phyloP scores from a whole-genome alignment of 306 rosid genomes.

The Delonix regia region DNA sequence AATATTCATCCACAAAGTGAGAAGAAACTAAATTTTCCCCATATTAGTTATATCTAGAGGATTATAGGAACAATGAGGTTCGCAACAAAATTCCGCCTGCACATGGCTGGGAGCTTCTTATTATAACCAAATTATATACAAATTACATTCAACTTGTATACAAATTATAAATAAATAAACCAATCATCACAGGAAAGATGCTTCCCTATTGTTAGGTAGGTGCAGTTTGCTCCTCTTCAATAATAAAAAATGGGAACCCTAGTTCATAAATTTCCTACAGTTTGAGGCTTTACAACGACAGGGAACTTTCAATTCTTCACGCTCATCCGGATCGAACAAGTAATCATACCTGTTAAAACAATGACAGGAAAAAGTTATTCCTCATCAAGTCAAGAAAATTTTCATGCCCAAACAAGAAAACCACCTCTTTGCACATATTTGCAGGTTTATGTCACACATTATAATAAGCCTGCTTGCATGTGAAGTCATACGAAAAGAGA shows the following conservation, averaged over 20 bases:
- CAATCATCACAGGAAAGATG: conserved; percentile 22
- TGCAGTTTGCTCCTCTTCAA: conserved; percentile 34
- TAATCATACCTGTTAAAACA: conserved; percentile 74
- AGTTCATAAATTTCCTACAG: conserved; percentile 82
- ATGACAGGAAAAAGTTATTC: conserved; percentile 1
- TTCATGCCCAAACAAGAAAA: background rate
- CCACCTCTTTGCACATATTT: background rate
- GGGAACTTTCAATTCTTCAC: conserved; percentile 72
- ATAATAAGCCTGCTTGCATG: conserved; percentile 7
- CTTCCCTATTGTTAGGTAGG: conserved; percentile 37
- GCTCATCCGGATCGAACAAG: conserved; percentile 83
- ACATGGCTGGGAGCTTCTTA: conserved; percentile 29
- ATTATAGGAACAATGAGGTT: background rate
- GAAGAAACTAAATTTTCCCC: too few relatives aligned
- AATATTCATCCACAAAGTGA: too few relatives aligned
- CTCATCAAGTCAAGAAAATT: conserved; percentile 22
- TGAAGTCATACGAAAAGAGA: background rate
- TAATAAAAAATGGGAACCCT: conserved; percentile 34
- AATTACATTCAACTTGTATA: conserved; percentile 23
- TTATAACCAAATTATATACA: conserved; percentile 32
- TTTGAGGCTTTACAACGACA: conserved; percentile 75
- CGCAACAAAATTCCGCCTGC: conserved; percentile 25
- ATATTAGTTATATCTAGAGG: too few relatives aligned
- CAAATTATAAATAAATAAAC: background rate
- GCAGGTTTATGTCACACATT: background rate